A percentile compares a stretch with the other conserved stretches of the same genome.
These are phyloP conservation scores for Talaromyces funiculosus DNA, from an alignment of 2,329 filamentous ascomycete genomes.

Conservation along the genomic window DNA sequence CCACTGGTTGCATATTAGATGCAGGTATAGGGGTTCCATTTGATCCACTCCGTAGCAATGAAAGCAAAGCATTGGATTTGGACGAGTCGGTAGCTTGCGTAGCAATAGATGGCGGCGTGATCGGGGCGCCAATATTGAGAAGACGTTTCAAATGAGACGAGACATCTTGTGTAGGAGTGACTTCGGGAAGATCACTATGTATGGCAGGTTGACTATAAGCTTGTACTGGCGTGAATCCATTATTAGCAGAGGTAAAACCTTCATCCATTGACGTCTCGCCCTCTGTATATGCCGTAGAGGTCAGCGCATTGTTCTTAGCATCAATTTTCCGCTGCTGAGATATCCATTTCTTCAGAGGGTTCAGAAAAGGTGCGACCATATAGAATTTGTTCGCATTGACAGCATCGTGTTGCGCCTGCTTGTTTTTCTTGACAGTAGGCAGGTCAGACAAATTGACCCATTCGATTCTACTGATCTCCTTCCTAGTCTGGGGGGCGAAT, in stretches of 20 bases:
- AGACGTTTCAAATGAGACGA: conserved; percentile 49
- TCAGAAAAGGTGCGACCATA: conserved; percentile 92
- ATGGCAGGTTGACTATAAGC: conserved; percentile 20
- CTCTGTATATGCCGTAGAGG: conserved; percentile 41
- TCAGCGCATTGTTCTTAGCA: conserved; percentile 40
- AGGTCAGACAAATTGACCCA: conserved; percentile 92
- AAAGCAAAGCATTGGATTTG: conserved; percentile 50
- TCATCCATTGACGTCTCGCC: conserved; percentile 59
- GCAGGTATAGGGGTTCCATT: conserved; percentile 18
- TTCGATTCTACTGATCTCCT: conserved; percentile 94
- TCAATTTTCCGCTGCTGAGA: conserved; percentile 74
- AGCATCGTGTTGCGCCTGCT: conserved; percentile 51
- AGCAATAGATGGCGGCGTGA: conserved; percentile 14
- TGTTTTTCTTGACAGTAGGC: conserved; percentile 71
- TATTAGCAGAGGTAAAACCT: conserved; percentile 19
- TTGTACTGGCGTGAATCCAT: conserved; percentile 18
- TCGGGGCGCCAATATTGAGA: conserved; percentile 32
- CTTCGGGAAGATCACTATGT: conserved; percentile 38
- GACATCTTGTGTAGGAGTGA: conserved; percentile 37
- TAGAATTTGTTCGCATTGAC: conserved; percentile 83
- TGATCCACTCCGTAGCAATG: conserved; percentile 46
- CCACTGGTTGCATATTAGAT: conserved; percentile 42
- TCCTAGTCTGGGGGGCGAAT: conserved; percentile 86
- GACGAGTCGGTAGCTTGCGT: conserved; percentile 28
- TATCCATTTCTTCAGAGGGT: conserved; percentile 84